Percentiles rank a stretch among this genome's conserved stretches.
phyloP scores from a whole-genome alignment of 1,139 yeast species.

The Arxiozyma heterogenica region DNA sequence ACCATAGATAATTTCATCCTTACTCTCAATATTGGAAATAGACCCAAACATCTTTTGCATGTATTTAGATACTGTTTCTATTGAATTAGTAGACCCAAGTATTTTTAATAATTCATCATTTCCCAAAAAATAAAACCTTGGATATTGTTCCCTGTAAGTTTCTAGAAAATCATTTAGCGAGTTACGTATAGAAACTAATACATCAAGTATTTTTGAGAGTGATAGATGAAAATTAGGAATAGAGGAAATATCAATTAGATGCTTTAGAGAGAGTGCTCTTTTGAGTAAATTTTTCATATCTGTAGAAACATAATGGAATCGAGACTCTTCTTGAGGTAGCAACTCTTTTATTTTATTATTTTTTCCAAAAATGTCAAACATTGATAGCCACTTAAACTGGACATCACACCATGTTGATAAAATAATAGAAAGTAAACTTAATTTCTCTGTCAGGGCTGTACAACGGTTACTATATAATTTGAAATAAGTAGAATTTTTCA shows the following conservation, averaged over 20 bases:
- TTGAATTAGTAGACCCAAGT: conserved; percentile 56
- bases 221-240: conserved; percentile 43
- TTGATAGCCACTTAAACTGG: conserved; percentile 83
- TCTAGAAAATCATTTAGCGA: conserved; percentile 76
- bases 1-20: conserved; percentile 38
- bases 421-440: conserved; percentile 44
- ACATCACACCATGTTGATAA: conserved; percentile 74
- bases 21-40: conserved; percentile 39
- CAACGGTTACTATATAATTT: conserved; percentile 55
- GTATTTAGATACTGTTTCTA: conserved; percentile 47
- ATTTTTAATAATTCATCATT: conserved; percentile 83
- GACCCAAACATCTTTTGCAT: conserved; percentile 69
- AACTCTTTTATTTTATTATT: conserved; percentile 51
- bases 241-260: conserved; percentile 50
- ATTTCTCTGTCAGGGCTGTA: conserved; percentile 44
- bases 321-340: conserved; percentile 59
- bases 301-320: conserved; percentile 56
- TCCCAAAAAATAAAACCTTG: conserved; percentile 81
- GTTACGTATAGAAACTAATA: conserved; percentile 49
- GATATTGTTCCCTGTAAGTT: conserved; percentile 65
- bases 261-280: conserved; percentile 41
- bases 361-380: conserved; percentile 65
- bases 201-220: conserved; percentile 47
- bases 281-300: conserved; percentile 51
- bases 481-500: conserved; percentile 63